Conservation (phyloP, 2,329 filamentous ascomycete species). For the Scytalidium sp. region DNA sequence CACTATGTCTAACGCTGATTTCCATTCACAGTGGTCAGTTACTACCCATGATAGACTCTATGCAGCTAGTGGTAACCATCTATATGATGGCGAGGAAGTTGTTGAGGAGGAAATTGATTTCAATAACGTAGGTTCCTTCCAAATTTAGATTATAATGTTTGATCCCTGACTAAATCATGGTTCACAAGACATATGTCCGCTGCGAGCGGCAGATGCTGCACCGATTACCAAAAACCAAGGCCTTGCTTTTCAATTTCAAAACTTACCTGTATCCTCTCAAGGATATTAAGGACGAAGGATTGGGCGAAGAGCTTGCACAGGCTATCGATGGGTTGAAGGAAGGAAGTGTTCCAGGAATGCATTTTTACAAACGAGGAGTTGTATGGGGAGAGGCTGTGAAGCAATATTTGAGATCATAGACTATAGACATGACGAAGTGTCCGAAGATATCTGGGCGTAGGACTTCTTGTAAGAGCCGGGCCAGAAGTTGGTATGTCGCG, state of each 20-base stretch:
- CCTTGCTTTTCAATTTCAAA: slow-evolving; percentile 59
- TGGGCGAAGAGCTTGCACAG: slow-evolving; percentile 46
- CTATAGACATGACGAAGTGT: neutral
- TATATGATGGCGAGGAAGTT: slow-evolving; percentile 32
- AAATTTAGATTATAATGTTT: neutral
- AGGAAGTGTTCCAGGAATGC: slow-evolving; percentile 56
- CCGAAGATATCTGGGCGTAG: too few species aligned
- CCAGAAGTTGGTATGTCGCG: too few species aligned
- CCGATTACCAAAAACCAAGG: slow-evolving; percentile 49
- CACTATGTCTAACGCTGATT: neutral
- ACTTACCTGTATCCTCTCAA: slow-evolving; percentile 57
- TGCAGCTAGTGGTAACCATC: slow-evolving; percentile 37
- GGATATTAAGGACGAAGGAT: slow-evolving; percentile 54
- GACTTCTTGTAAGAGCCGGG: too few species aligned
- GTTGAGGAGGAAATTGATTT: slow-evolving; percentile 40
- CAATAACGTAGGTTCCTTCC: slow-evolving; percentile 32
- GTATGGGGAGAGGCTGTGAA: slow-evolving; percentile 27
- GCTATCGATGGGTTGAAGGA: slow-evolving; percentile 57
- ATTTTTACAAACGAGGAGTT: slow-evolving; percentile 51
- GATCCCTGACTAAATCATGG: neutral
- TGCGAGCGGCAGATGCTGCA: slow-evolving; percentile 61
- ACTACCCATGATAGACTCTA: slow-evolving; percentile 39
- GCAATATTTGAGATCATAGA: slow-evolving; percentile 17
- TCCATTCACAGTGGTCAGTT: slow-evolving; percentile 36
- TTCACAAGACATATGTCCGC: slow-evolving; percentile 40